Evolutionary conservation across 2,329 filamentous ascomycete species (phyloP), one percentile per base, ranked within the genome.

Genomic region (Aureobasidium sp.): DNA sequence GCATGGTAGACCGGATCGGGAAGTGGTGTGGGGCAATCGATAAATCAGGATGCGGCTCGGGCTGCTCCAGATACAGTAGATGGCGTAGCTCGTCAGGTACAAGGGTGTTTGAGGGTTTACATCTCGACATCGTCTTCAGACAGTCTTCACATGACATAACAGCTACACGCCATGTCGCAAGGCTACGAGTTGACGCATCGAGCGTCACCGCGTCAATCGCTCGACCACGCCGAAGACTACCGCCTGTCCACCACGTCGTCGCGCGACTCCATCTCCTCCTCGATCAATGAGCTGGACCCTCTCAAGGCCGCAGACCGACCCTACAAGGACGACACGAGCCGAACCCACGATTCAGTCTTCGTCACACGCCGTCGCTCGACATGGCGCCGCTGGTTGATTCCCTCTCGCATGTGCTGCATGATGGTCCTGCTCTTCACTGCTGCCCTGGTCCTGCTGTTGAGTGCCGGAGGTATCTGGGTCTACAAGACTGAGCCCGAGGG

Each of bases 271-370:
- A 70, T 71, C 65, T 73, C 74, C 71, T 55, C 69, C 66, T 62
- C 60, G 70, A 74, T 79, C 63, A 77, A 78, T 65, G 77, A 78
- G 61, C 73, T 78, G 66, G 78, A 80, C 63, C 78, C 78, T 20
- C 70, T 80, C 7, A 76, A 76, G 63, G 74, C 73, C 64, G 59
- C 73, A 71, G 65, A 72, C 68, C 66, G 73, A 67, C 63, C 71
- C 61, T 68, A 72, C 75, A 67, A 74, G 72, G 73, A 77, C 71
- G 67, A 77, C 73, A 71, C 65, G 66, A 71, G 63, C 63, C 72
- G 55, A 71, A 71, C 57, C 66, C 68, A 64, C 39, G 49, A 25
- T 60, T 72, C 69, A 53, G 71, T 74, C 58, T 71, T 68, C 62
- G 34, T 31, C 36, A 51, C 31, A 20, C 53, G 56, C 25, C 51